Evolutionary conservation across 2,329 filamentous ascomycete genomes (phyloP), one percentile per base, ranked within the genome.

Genomic region (Xylaria sp.): DNA sequence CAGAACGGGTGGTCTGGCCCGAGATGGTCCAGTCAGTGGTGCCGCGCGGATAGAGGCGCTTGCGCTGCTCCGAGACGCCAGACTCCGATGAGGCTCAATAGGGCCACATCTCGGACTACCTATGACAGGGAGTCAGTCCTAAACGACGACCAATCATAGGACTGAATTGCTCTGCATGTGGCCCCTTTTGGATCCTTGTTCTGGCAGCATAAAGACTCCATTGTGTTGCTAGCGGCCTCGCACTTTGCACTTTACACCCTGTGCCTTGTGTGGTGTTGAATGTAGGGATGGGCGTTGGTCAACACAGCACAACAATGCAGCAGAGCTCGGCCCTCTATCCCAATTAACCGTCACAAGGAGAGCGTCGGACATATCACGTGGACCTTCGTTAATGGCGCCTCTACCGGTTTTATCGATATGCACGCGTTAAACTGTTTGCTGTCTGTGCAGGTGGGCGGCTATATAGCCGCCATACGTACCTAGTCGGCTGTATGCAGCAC

Each of bases 301-400:
- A 23, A 48, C 3, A 37, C 52, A 55, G 34, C 28, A 37, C 2
- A 8, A 37, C 50, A 46, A 50, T 23, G 50, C 32, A 62, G 57
- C 46, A 46, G 54, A 61, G 20, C 10, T 46, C 55, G 52, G n/a
- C 9, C 32, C 55, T 39, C 15, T 37, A 7, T 55, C 51, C 66
- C 61, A 37, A n/a, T 44, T 28, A 6, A 37, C n/a, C 32, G 9
- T 2, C 34, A 54, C 9, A 46, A 51, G 25, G 34, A 51, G 64
- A 51, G 52, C 54, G 63, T 54, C 55, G 15, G 69, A 70, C 52
- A 32, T 57, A 68, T 76, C 74, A 76, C 74, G 74, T 75, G 74
- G 13, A 63, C 41, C 44, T 65, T 69, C 72, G 69, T 60, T 68
- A 55, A 65, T 54, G 20, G 18, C 32, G 48, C 50, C 63, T 59